Conservation (phyloP, 1,284 basidiomycete species). For the Cystobasidium sp. region DNA sequence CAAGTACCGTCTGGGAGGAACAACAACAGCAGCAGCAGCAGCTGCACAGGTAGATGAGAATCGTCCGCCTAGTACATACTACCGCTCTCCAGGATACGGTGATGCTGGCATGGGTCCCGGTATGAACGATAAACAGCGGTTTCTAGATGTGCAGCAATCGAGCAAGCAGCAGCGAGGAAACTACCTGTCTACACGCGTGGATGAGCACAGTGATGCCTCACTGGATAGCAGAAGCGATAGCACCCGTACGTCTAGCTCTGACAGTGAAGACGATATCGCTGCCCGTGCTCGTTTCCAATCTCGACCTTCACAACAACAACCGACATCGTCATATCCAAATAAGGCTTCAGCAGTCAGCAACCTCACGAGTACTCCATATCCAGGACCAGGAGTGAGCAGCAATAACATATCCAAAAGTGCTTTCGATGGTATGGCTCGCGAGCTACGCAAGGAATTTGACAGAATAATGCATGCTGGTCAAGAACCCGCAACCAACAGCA, state of each 20-base stretch:
- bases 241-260: background rate
- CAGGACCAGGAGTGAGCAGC: conserved; percentile 20
- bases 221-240: conserved; percentile 14
- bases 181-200: conserved; percentile 21
- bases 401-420: conserved; percentile 37
- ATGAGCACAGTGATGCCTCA: conserved; percentile 38
- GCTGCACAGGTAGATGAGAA: background rate
- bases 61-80: conserved; percentile 6
- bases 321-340: background rate
- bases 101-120: conserved; percentile 34
- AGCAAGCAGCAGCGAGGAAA: conserved; percentile 15
- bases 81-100: conserved; percentile 31
- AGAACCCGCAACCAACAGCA: conserved; percentile 2
- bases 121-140: conserved; percentile 34
- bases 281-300: background rate
- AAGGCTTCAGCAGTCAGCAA: background rate
- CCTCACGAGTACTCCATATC: conserved; percentile 33
- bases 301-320: conserved; percentile 7
- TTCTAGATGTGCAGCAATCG: conserved; percentile 21
- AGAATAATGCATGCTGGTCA: conserved; percentile 40
- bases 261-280: conserved; percentile 37
- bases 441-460: conserved; percentile 44
- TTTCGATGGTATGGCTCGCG: conserved; percentile 45
- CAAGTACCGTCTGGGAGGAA: background rate
- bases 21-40: background rate